These are phyloP conservation scores for Scalesia atractyloides DNA, from an alignment of 129 eudicot species.

Conservation along the genomic window DNA sequence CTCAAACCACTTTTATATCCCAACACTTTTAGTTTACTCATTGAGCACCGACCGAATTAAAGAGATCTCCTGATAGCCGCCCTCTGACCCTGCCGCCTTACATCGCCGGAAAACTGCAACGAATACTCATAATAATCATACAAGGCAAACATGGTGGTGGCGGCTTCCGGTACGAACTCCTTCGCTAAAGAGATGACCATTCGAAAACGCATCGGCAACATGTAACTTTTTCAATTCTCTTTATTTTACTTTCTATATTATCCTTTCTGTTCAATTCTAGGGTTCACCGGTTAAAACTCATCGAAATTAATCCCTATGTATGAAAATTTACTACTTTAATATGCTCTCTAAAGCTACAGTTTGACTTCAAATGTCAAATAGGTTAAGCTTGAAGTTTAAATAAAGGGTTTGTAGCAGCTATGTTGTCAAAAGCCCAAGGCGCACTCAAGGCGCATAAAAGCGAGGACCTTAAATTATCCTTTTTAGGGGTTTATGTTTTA, in stretches of 20 bases:
- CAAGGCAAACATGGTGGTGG: constrained; percentile 60
- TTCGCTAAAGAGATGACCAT: constrained; percentile 86
- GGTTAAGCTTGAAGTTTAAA: neutral
- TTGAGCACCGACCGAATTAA: no score
- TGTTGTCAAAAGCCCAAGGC: no score
- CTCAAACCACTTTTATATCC: no score
- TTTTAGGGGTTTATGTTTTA: no score
- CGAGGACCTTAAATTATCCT: no score
- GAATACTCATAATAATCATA: neutral
- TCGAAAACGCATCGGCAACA: constrained; percentile 70
- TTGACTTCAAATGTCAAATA: neutral
- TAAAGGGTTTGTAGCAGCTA: neutral
- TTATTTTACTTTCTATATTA: neutral
- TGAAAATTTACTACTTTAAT: neutral
- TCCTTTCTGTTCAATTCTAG: constrained; percentile 22
- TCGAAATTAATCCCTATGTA: neutral
- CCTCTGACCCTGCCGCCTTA: constrained; percentile 18
- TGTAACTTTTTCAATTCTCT: constrained; percentile 39
- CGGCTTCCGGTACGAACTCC: constrained; percentile 55
- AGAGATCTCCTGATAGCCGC: no score
- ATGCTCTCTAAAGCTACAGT: neutral
- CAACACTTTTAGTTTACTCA: no score
- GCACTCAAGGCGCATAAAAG: no score
- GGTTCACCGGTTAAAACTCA: no score
- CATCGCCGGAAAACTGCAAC: neutral